Evolutionary conservation across 2,329 filamentous ascomycete genomes (phyloP), one percentile per base, ranked within the genome.

Genomic region (Xylogone sp.): DNA sequence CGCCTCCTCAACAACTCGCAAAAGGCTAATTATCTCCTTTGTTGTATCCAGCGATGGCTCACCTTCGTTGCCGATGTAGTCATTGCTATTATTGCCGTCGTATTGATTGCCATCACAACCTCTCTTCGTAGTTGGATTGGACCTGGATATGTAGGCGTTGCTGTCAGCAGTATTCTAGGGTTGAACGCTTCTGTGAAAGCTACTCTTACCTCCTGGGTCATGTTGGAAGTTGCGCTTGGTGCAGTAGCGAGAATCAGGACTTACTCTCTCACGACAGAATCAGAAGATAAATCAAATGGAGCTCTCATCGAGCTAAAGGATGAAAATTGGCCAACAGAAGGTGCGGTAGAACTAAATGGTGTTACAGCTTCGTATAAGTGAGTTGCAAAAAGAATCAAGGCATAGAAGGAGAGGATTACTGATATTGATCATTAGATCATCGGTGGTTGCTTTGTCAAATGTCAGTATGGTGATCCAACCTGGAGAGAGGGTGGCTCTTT

Each of bases 11-110:
- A 84, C 52, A 65, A 65, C 7, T 79, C 79, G 0, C 81, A 84
- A 57, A 66, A 69, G 20, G 79, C 80, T 0, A 79, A 77, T 49
- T 84, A 84, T 56, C 69, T 82, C 0, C 68, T 83, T 10, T 76
- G 72, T 51, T 73, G 75, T 39, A 71, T 81, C 2, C 81, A 84
- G 60, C 71, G 76, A 21, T 83, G 80, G 79, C 70, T 83, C 1
- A 69, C 62, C 0, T 68, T 83, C 0, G 71, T 72, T 0, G 21
- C 52, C 3, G 49, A 52, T 29, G 18, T 54, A 8, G 42, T 52
- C 16, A 22, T 46, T 20, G 49, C 49, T 19, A 45, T 8, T 6
- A n/a, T 54, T n/a, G 65, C 66, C 3, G 53, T 60, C 21, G 49
- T 62, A 20, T 46, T 69, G 27, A 61, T 62, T 6, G 55, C 62